Evolutionary conservation across 768 basidiomycete species (phyloP).

Genomic region (Omphalotus guepiniiformis): DNA sequence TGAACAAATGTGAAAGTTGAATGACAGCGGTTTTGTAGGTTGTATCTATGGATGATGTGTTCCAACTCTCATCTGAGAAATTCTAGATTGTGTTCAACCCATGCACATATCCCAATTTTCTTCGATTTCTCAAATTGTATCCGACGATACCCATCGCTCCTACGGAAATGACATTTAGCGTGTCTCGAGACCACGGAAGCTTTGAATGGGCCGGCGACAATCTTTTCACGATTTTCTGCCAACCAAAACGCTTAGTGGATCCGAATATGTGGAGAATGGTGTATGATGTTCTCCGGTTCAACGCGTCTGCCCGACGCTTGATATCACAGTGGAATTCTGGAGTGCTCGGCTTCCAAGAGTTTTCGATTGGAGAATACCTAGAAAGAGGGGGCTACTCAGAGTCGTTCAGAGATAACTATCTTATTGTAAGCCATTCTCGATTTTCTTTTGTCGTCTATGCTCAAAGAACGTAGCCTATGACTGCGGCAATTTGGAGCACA

Average conservation of each 20-base stretch:
- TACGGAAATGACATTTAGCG: constrained; percentile 76
- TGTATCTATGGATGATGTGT: background rate
- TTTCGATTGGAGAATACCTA: constrained; percentile 59
- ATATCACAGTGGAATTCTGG: constrained; percentile 25
- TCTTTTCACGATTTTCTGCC: constrained; percentile 61
- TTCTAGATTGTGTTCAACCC: constrained; percentile 73
- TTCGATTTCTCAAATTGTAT: constrained; percentile 55
- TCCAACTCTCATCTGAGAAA: background rate
- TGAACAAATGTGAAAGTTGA: too few relatives aligned
- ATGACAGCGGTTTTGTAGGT: constrained; percentile 60
- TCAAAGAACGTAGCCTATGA: constrained; percentile 55
- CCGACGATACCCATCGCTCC: constrained; percentile 44
- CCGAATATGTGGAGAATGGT: constrained; percentile 69
- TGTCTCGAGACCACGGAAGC: constrained; percentile 62
- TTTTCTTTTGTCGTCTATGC: constrained; percentile 1
- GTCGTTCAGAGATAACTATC: constrained; percentile 68
- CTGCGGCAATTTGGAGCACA: constrained; percentile 77
- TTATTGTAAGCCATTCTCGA: constrained; percentile 48
- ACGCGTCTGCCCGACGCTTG: constrained; percentile 56
- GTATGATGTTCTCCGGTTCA: constrained; percentile 70
- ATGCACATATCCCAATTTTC: constrained; percentile 73
- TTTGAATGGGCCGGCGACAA: constrained; percentile 80
- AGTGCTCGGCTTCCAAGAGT: constrained; percentile 32
- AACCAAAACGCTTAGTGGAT: constrained; percentile 55
- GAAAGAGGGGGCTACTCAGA: constrained; percentile 59